These are phyloP conservation scores for Emmonsiellopsis sp. DNA, from an alignment of 2,329 filamentous ascomycete species.

Conservation along the genomic window DNA sequence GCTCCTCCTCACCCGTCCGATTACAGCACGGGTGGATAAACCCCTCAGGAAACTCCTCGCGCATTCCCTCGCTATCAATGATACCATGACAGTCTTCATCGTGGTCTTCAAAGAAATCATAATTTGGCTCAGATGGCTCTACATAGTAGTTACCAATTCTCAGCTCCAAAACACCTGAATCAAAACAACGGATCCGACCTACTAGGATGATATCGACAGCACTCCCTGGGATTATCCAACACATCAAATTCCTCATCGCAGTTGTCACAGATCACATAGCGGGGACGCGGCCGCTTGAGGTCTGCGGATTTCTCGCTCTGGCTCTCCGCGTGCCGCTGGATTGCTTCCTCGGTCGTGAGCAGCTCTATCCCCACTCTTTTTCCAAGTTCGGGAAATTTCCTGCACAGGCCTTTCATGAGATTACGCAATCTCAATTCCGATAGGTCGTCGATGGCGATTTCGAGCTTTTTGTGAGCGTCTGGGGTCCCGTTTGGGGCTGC, in stretches of 20 bases:
- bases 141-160: neutral
- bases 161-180: neutral
- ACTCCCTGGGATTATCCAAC: slow-evolving; percentile 9
- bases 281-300: neutral
- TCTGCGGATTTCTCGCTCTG: neutral
- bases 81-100: slow-evolving; percentile 8
- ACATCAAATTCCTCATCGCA: slow-evolving; percentile 19
- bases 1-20: slow-evolving; percentile 1
- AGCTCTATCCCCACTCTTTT: neutral
- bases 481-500: neutral
- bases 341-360: neutral
- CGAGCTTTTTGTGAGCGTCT: neutral
- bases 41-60: neutral
- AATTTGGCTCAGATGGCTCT: neutral
- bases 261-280: slow-evolving; percentile 12
- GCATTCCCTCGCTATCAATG: slow-evolving; percentile 4
- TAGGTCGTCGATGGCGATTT: neutral
- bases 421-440: neutral
- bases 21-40: slow-evolving; percentile 9
- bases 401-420: neutral
- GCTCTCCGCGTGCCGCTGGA: too few relatives aligned
- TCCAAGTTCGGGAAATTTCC: neutral
- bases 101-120: slow-evolving; percentile 7
- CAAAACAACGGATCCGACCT: neutral
- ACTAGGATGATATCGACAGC: slow-evolving; percentile 17